Percentiles rank a stretch among this genome's conserved stretches.
These are phyloP conservation scores for Capsicum rhomboideum DNA, from an alignment of 257 asterid genomes.

Conservation along the genomic window DNA sequence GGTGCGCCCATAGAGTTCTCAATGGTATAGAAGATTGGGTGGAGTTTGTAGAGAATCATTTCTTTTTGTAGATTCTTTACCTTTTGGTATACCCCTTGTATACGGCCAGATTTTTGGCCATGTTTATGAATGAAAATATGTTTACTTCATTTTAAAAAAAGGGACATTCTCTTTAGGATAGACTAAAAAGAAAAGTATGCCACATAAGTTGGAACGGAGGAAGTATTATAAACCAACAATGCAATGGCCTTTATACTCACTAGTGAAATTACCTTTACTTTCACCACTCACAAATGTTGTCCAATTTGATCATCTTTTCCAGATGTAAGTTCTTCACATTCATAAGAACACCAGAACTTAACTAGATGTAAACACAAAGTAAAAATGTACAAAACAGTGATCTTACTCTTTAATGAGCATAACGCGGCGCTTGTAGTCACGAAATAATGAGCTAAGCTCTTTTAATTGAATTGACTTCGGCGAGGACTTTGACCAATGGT, in stretches of 20 bases:
- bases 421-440: conserved; percentile 68
- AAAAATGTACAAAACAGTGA: conserved; percentile 5
- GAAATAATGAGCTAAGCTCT: conserved; percentile 82
- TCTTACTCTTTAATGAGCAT: conserved; percentile 64
- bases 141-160: neutral
- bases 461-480: conserved; percentile 56
- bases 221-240: neutral
- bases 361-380: neutral
- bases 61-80: neutral
- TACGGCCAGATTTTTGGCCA: neutral
- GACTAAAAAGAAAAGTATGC: neutral
- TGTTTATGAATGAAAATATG: neutral
- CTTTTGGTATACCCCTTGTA: neutral
- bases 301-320: neutral
- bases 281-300: neutral
- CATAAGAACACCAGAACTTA: neutral
- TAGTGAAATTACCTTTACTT: neutral
- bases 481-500: conserved; percentile 62
- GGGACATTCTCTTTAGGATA: neutral
- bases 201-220: neutral
- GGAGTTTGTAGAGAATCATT: neutral
- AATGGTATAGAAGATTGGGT: neutral
- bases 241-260: neutral
- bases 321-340: neutral
- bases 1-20: neutral